phyloP scores from a whole-genome alignment of 2,329 filamentous ascomycete species.

The Colletotrichum gigasporum region DNA sequence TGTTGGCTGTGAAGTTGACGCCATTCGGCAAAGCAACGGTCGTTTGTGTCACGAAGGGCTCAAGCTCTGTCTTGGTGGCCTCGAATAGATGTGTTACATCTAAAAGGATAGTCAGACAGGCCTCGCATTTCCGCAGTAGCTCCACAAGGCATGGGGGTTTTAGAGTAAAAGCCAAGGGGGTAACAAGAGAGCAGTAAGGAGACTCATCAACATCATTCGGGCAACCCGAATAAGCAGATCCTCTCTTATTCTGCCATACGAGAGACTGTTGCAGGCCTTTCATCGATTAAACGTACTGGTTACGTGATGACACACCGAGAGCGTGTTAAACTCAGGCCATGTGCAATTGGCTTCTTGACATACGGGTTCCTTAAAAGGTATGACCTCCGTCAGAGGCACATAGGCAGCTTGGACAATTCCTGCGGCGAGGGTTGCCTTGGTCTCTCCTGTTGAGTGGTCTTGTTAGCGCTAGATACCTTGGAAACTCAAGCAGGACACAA shows the following conservation, averaged over 20 bases:
- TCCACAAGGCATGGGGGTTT: too few relatives aligned
- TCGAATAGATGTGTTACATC: neutral
- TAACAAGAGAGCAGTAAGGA: too few relatives aligned
- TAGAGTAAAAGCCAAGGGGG: too few relatives aligned
- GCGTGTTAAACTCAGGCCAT: neutral
- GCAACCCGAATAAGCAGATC: too few relatives aligned
- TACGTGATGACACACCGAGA: neutral
- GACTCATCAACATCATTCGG: too few relatives aligned
- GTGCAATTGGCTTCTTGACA: neutral
- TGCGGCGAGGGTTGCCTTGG: neutral
- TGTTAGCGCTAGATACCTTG: neutral
- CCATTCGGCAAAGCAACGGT: neutral
- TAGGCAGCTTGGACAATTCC: neutral
- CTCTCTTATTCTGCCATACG: too few relatives aligned
- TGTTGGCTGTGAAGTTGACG: neutral
- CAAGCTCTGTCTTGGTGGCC: neutral
- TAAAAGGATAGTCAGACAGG: too few relatives aligned
- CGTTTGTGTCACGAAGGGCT: neutral
- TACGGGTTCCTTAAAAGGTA: neutral
- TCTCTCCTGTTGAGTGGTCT: neutral
- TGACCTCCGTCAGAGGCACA: neutral
- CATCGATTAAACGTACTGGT: neutral
- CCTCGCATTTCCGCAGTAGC: too few relatives aligned
- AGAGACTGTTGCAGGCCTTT: too few relatives aligned
- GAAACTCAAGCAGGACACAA: neutral